Evolutionary conservation across 75 land plant species (phyloP).

Genomic region (Gnetum montanum): DNA sequence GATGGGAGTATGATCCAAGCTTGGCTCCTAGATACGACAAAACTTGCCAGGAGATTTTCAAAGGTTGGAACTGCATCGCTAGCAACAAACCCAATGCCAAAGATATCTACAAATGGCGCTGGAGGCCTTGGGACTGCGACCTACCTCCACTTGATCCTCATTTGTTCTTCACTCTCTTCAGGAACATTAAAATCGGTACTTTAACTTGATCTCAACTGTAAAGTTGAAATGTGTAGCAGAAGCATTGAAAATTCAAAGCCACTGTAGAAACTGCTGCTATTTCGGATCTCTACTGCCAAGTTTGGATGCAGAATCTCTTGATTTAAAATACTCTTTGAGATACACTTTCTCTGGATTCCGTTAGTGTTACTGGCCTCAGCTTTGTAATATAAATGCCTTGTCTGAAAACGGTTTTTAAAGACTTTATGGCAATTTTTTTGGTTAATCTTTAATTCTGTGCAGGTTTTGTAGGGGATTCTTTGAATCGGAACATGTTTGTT

Average conservation of each 20-base stretch:
- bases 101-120: constrained; percentile 49
- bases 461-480: constrained; percentile 89
- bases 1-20: constrained; percentile 53
- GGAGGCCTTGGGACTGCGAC: constrained; percentile 56
- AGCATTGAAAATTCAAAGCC: no score
- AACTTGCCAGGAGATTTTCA: constrained; percentile 78
- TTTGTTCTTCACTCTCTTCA: constrained; percentile 28
- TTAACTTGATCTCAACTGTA: background rate
- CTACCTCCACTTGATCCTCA: constrained; percentile 51
- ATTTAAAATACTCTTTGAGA: no score
- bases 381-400: no score
- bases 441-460: no score
- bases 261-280: no score
- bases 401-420: background rate
- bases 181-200: constrained; percentile 48
- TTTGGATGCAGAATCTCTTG: no score
- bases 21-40: constrained; percentile 28
- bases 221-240: background rate
- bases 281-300: no score
- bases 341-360: background rate
- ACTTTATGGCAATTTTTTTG: no score
- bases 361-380: no score
- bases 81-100: constrained; percentile 38
- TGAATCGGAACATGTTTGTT: constrained; percentile 84
- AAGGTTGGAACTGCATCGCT: constrained; percentile 77